These are phyloP conservation scores for Penicillium verhagenii DNA, from an alignment of 495 filamentous ascomycete genomes.

Conservation along the genomic window DNA sequence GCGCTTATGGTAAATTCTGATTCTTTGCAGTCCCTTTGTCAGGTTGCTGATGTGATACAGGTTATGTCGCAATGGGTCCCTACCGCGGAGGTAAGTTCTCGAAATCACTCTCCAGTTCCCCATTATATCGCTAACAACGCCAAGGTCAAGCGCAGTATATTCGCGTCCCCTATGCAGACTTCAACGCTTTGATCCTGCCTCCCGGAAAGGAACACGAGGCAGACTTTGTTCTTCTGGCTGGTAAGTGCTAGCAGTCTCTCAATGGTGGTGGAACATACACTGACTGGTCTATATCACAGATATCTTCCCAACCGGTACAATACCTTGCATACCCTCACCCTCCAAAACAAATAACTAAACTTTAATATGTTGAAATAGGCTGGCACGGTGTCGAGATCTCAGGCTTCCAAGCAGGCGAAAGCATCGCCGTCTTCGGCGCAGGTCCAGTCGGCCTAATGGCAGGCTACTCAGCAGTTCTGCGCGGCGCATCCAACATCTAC, in stretches of 20 bases:
- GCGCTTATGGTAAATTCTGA: conserved; percentile 46
- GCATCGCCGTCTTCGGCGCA: conserved; percentile 49
- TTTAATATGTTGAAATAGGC: conserved; percentile 16
- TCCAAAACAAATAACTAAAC: not conserved
- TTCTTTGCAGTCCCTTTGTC: not conserved
- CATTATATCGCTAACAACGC: not conserved
- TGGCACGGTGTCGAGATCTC: conserved; percentile 58
- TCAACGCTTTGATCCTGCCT: conserved; percentile 50
- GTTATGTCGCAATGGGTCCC: conserved; percentile 59
- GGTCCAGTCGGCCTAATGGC: conserved; percentile 58
- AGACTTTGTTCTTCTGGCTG: conserved; percentile 48
- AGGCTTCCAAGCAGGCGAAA: conserved; percentile 55
- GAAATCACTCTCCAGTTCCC: not conserved
- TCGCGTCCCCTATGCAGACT: conserved; percentile 57
- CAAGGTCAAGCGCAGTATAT: conserved; percentile 53
- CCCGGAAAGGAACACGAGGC: conserved; percentile 43
- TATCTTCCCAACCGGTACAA: conserved; percentile 55
- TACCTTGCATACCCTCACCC: not conserved
- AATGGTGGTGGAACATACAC: not conserved
- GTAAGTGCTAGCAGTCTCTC: not conserved
- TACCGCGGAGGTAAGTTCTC: conserved; percentile 44
- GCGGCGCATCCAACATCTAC: conserved; percentile 52
- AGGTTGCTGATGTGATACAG: conserved; percentile 1
- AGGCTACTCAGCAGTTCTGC: conserved; percentile 52
- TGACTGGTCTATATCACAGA: conserved; percentile 28